phyloP scores from a whole-genome alignment of 805 yeast genomes.

The Cyberlindnera americana region DNA sequence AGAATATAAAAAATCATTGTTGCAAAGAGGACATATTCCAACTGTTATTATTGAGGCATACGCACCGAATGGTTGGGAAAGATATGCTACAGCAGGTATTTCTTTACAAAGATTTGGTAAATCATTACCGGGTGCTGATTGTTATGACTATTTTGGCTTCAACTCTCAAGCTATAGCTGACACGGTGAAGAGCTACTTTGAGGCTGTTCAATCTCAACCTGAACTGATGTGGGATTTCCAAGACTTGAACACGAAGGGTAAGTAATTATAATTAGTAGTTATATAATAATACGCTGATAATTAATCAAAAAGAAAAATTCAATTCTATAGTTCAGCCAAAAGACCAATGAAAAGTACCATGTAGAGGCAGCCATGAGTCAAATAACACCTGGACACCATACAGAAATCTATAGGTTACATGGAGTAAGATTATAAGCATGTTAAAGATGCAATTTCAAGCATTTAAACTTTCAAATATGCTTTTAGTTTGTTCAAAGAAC shows the following conservation, averaged over 20 bases:
- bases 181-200: conserved; percentile 39
- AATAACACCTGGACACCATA: too few species aligned
- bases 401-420: too few species aligned
- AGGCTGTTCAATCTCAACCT: conserved; percentile 11
- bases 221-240: conserved; percentile 29
- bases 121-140: conserved; percentile 80
- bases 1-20: conserved; percentile 75
- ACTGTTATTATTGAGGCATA: conserved; percentile 89
- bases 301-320: too few species aligned
- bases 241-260: conserved; percentile 26
- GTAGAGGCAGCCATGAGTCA: too few species aligned
- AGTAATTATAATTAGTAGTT: neutral
- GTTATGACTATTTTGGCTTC: conserved; percentile 82
- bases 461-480: too few species aligned
- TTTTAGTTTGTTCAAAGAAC: too few species aligned
- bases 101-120: conserved; percentile 95
- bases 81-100: conserved; percentile 92
- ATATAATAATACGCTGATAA: neutral
- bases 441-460: too few species aligned
- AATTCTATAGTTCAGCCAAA: too few species aligned
- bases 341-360: too few species aligned
- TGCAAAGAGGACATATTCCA: conserved; percentile 88
- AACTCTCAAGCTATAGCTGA: conserved; percentile 87
- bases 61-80: conserved; percentile 88
- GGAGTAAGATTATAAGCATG: too few species aligned